Conservation (phyloP, 106 monocot genomes). For the Allium fistulosum region DNA sequence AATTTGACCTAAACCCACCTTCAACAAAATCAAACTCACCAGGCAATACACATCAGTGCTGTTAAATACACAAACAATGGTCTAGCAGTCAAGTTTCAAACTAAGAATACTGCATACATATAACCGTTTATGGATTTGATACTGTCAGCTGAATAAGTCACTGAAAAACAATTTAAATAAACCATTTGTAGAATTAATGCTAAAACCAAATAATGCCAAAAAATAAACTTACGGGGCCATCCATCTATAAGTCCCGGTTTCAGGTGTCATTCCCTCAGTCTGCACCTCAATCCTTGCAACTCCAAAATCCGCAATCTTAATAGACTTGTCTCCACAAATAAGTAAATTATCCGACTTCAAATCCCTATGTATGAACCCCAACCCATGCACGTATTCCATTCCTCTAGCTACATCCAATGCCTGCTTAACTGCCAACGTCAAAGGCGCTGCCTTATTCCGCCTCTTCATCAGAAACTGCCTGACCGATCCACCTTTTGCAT, state of each 20-base stretch:
- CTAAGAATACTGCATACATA: too few species aligned
- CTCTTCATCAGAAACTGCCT: slow-evolving; percentile 51
- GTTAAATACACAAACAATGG: too few species aligned
- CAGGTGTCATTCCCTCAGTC: slow-evolving; percentile 74
- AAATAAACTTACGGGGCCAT: slow-evolving; percentile 64
- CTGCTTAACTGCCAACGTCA: slow-evolving; percentile 55
- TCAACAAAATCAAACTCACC: too few species aligned
- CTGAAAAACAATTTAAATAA: not conserved
- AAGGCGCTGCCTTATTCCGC: slow-evolving; percentile 45
- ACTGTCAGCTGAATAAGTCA: not conserved
- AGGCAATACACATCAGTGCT: too few species aligned
- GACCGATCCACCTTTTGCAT: slow-evolving; percentile 66
- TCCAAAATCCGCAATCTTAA: slow-evolving; percentile 74
- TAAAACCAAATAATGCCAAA: not conserved
- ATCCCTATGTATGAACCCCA: slow-evolving; percentile 60
- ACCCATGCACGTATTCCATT: slow-evolving; percentile 60
- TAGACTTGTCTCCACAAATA: slow-evolving; percentile 47
- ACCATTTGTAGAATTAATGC: not conserved
- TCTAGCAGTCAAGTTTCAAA: too few species aligned
- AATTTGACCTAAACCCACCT: too few species aligned
- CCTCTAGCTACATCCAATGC: slow-evolving; percentile 60
- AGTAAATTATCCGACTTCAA: slow-evolving; percentile 63
- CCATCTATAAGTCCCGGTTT: slow-evolving; percentile 73
- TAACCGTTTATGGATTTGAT: too few species aligned
- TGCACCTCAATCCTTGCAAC: slow-evolving; percentile 68